Conservation (phyloP, 2,329 filamentous ascomycete species). For the Rachicladosporium sp. region DNA sequence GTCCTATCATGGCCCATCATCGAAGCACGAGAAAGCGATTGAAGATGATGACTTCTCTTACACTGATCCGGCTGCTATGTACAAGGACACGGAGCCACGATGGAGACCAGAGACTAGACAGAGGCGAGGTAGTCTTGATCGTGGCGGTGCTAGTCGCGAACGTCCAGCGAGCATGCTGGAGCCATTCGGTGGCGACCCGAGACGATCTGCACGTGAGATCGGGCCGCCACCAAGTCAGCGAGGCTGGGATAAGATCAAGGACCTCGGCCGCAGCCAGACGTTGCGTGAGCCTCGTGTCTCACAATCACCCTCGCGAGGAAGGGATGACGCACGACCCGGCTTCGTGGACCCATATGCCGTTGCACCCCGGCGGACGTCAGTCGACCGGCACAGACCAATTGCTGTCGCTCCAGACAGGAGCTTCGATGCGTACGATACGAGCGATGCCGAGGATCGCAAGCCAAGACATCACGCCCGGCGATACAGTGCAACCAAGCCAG, state of each 20-base stretch:
- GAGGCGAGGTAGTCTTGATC: conserved; percentile 34
- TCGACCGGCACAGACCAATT: conserved; percentile 30
- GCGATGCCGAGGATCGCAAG: conserved; percentile 33
- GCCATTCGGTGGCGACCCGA: conserved; percentile 17
- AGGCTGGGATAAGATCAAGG: conserved; percentile 57
- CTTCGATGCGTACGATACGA: conserved; percentile 29
- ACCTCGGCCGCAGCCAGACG: conserved; percentile 32
- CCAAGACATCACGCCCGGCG: conserved; percentile 23
- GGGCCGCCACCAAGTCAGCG: conserved; percentile 56
- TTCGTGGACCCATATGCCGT: conserved; percentile 23
- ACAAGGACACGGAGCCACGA: conserved; percentile 37
- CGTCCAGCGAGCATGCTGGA: conserved; percentile 35
- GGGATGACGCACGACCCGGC: conserved; percentile 12
- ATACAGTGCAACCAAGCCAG: conserved; percentile 26
- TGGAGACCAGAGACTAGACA: conserved; percentile 23
- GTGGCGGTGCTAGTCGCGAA: conserved; percentile 24
- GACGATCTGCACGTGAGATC: conserved; percentile 23
- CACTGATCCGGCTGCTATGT: conserved; percentile 39
- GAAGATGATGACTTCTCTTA: conserved; percentile 36
- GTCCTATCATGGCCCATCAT: conserved; percentile 19
- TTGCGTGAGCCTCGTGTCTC: conserved; percentile 28
- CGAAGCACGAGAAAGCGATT: conserved; percentile 15
- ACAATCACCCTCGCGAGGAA: conserved; percentile 15
- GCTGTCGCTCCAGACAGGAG: conserved; percentile 38
- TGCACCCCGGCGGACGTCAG: conserved; percentile 22